Evolutionary conservation across 164 flowering plant genomes (phyloP).

Genomic region (Sextonia rubra): DNA sequence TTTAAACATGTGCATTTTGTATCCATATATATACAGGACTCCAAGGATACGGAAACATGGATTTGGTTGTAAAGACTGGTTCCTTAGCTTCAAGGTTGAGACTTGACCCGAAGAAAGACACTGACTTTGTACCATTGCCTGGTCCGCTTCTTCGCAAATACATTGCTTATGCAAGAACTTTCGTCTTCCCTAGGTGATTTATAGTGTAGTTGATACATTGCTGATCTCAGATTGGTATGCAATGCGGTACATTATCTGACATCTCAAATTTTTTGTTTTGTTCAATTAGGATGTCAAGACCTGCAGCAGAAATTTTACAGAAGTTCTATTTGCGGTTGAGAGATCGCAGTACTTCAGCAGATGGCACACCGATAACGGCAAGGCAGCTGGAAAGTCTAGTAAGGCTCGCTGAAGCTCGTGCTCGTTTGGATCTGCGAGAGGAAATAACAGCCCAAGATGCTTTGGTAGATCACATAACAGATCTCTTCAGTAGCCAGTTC

Average conservation of each 20-base stretch:
- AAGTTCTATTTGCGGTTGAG: constrained; percentile 78
- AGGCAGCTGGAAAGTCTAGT: constrained; percentile 96
- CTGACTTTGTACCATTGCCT: constrained; percentile 78
- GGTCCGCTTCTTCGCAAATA: constrained; percentile 87
- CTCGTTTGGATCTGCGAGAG: constrained; percentile 86
- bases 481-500: constrained; percentile 1
- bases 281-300: constrained; percentile 67
- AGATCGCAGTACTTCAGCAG: constrained; percentile 80
- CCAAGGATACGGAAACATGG: constrained; percentile 27
- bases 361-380: constrained; percentile 97
- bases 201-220: not conserved
- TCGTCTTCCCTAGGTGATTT: constrained; percentile 76
- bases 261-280: constrained; percentile 2
- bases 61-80: constrained; percentile 32
- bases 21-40: constrained; percentile 29
- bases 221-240: not conserved
- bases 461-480: constrained; percentile 42
- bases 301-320: constrained; percentile 90
- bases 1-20: not conserved
- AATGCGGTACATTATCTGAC: not conserved
- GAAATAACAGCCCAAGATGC: constrained; percentile 97
- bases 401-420: constrained; percentile 95
- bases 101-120: constrained; percentile 65
- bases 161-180: constrained; percentile 91
- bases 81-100: constrained; percentile 77